Conservation (phyloP, 2,329 filamentous ascomycete species). For the Epichloe elymi region DNA sequence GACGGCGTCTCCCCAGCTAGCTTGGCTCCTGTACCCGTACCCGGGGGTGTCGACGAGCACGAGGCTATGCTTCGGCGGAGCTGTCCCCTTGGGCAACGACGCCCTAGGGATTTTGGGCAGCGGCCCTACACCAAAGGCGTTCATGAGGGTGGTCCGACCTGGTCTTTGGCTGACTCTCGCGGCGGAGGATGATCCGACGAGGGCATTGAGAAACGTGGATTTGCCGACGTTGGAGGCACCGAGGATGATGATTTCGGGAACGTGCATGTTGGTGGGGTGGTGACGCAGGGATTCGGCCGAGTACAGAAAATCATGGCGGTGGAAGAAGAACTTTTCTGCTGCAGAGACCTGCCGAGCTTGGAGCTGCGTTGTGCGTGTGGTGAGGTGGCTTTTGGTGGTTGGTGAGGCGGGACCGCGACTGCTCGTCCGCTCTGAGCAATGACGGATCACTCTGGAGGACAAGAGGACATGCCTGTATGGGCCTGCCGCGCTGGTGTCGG, state of each 20-base stretch:
- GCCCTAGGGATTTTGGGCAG: constrained; percentile 16
- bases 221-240: constrained; percentile 86
- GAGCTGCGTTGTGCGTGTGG: constrained; percentile 6
- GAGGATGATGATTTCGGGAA: constrained; percentile 59
- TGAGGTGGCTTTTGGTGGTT: background rate
- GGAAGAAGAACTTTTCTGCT: constrained; percentile 20
- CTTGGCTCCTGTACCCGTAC: constrained; percentile 33
- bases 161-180: constrained; percentile 37
- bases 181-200: constrained; percentile 39
- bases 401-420: background rate
- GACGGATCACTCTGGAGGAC: constrained; percentile 8
- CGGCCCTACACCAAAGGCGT: constrained; percentile 41
- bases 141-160: constrained; percentile 41
- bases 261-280: constrained; percentile 35
- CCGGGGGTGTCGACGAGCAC: constrained; percentile 37
- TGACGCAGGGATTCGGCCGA: constrained; percentile 34
- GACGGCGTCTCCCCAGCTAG: constrained; percentile 40
- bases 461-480: constrained; percentile 8
- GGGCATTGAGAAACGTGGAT: constrained; percentile 74
- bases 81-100: constrained; percentile 20
- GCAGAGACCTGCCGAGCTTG: constrained; percentile 14
- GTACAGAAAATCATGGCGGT: constrained; percentile 31
- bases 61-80: constrained; percentile 32
- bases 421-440: background rate
- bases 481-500: background rate